A percentile compares a stretch with the other conserved stretches of the same genome.
These are phyloP conservation scores for Kitagawia praeruptora DNA, from an alignment of 129 eudicot species.

Conservation along the genomic window DNA sequence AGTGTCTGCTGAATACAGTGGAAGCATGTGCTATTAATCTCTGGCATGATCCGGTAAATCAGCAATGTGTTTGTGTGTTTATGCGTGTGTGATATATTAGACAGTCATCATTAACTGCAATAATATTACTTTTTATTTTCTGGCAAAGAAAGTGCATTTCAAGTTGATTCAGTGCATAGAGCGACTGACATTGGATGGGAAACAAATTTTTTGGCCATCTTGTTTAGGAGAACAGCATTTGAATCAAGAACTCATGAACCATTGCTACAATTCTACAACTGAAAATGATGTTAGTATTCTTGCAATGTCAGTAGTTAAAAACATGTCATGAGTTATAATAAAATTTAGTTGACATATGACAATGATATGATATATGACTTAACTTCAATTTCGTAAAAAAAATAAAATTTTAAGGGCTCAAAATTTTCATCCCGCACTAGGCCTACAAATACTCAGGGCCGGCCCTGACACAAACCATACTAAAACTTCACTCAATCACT, in stretches of 20 bases:
- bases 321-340: no score
- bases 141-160: constrained; percentile 46
- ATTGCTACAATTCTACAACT: constrained; percentile 56
- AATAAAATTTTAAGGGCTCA: no score
- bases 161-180: constrained; percentile 66
- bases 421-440: no score
- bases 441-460: no score
- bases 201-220: constrained; percentile 55
- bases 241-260: constrained; percentile 40
- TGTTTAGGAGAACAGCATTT: constrained; percentile 40
- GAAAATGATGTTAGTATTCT: constrained; percentile 47
- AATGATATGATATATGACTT: no score
- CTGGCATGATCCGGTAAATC: constrained; percentile 53
- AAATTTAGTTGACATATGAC: no score
- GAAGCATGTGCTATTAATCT: constrained; percentile 71
- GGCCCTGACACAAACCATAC: no score
- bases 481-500: no score
- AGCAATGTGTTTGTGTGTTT: background rate
- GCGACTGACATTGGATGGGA: constrained; percentile 43
- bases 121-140: background rate
- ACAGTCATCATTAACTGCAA: no score
- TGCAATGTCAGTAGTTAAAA: background rate
- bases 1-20: constrained; percentile 55
- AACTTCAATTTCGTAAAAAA: no score
- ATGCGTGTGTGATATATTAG: background rate